Evolutionary conservation across 2,329 filamentous ascomycete species (phyloP).

Genomic region (Biscogniauxia marginata): DNA sequence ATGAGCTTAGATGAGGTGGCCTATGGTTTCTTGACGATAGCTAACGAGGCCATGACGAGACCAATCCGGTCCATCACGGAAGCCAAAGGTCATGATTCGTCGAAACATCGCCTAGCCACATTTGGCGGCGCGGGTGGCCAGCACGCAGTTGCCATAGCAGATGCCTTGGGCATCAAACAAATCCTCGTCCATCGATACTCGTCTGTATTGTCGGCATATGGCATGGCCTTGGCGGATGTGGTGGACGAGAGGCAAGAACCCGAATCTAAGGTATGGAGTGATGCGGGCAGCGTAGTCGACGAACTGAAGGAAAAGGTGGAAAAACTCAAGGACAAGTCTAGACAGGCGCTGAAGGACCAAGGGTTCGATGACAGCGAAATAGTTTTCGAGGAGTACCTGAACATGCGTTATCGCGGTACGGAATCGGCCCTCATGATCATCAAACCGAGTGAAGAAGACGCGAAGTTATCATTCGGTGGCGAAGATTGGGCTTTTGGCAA

Average conservation of each 20-base stretch:
- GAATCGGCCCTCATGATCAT: slow-evolving; percentile 90
- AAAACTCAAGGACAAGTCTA: slow-evolving; percentile 75
- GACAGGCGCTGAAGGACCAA: slow-evolving; percentile 66
- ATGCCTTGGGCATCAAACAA: slow-evolving; percentile 78
- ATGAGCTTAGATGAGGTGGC: slow-evolving; percentile 84
- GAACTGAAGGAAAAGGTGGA: slow-evolving; percentile 73
- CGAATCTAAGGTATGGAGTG: slow-evolving; percentile 61
- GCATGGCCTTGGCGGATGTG: slow-evolving; percentile 90
- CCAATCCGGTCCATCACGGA: slow-evolving; percentile 90
- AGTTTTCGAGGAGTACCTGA: slow-evolving; percentile 86
- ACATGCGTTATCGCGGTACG: slow-evolving; percentile 88
- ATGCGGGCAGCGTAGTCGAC: slow-evolving; percentile 54
- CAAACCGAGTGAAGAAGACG: slow-evolving; percentile 65
- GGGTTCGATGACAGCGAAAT: slow-evolving; percentile 76
- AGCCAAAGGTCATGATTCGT: slow-evolving; percentile 88
- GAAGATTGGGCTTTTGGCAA: slow-evolving; percentile 80
- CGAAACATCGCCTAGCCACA: slow-evolving; percentile 83
- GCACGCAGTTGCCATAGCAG: slow-evolving; percentile 87
- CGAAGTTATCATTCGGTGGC: slow-evolving; percentile 56
- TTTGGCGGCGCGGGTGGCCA: slow-evolving; percentile 92
- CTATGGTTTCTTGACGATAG: slow-evolving; percentile 84
- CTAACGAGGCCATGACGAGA: slow-evolving; percentile 87
- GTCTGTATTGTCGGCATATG: slow-evolving; percentile 85
- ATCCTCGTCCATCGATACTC: slow-evolving; percentile 87
- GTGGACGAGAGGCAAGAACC: slow-evolving; percentile 89